phyloP scores from a whole-genome alignment of 495 filamentous ascomycete genomes.

The Geoglossum glabrum region DNA sequence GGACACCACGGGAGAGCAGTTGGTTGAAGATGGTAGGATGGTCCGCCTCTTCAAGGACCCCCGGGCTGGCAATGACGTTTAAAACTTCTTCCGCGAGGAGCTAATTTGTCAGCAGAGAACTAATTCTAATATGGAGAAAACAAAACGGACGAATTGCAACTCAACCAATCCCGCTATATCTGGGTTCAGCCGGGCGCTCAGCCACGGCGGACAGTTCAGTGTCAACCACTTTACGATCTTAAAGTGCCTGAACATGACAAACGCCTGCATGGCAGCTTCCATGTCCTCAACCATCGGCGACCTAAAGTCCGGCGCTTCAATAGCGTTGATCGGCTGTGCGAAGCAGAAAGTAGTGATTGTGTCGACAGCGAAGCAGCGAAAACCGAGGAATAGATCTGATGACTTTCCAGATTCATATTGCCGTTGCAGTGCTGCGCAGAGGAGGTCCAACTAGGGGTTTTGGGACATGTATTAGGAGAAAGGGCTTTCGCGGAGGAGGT shows the following conservation, averaged over 20 bases:
- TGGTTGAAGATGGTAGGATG: conserved; percentile 23
- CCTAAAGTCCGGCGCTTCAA: conserved; percentile 17
- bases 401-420: conserved; percentile 3
- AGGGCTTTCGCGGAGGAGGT: too few species aligned
- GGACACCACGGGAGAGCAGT: too few species aligned
- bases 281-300: conserved; percentile 18
- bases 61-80: conserved; percentile 11
- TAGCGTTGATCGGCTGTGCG: conserved; percentile 13
- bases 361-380: conserved; percentile 22
- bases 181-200: conserved; percentile 15
- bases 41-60: conserved; percentile 12
- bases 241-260: conserved; percentile 18
- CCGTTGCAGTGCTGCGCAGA: conserved; percentile 12
- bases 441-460: conserved; percentile 9
- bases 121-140: conserved; percentile 6
- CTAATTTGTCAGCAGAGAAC: conserved; percentile 11
- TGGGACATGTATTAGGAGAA: too few species aligned
- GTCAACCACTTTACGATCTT: conserved; percentile 14
- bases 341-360: conserved; percentile 23
- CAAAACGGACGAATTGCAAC: conserved; percentile 9
- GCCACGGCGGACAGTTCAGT: conserved; percentile 13
- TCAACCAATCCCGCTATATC: conserved; percentile 15
- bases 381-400: conserved; percentile 17
- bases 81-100: too few species aligned
- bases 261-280: conserved; percentile 9